Base-by-base conservation (phyloP, 2,329 filamentous ascomycete genomes). In the Colletotrichum abscissum region DNA sequence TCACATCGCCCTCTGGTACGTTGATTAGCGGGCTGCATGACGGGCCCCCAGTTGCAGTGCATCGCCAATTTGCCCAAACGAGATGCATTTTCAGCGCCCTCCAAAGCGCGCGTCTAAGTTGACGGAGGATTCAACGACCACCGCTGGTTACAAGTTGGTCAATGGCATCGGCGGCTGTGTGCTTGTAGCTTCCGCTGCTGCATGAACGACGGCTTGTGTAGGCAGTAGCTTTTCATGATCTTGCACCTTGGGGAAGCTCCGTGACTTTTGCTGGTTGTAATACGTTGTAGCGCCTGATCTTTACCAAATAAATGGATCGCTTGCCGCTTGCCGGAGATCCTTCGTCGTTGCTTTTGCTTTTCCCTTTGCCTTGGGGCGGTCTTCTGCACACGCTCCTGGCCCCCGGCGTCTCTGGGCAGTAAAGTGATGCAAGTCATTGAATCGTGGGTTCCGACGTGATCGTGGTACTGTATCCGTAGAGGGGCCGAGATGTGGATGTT, bases 71-170 rank as follows among this genome's bases (percentile, higher is more conserved):
- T 30, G 54, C 19, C 11, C 11, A 55, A 30, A 54, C 12, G 46
- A 42, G 52, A 28, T 28, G n/a, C 59, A 63, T 72, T 74, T 35
- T 63, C 63, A 58, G 56, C 58, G 56, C 57, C 68, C 24, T 56
- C 52, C 63, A 74, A 67, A 55, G 72, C 72, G 72, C 72, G 72
- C 72, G 68, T 74, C 68, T 74, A 74, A 72, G 63, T 71, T 62
- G 67, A 55, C 59, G 24, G 57, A 33, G n/a, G 38, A 38, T 46
- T 42, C 60, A 54, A 58, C 35, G 30, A 22, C 54, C 16, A 24
- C 16, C 24, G 54, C 35, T 56, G 42, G 28, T 19, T 42, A 28
- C 33, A 9, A 22, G 60, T 46, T 9, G n/a, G 33, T 11, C 8
- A 11, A 63, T 7, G 28, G 28, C 28, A 38, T 58, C 12, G 5